A percentile compares a stretch with the other conserved stretches of the same genome.
Conservation (phyloP, 2,329 filamentous ascomycete genomes). For the Fusarium nurragi region DNA sequence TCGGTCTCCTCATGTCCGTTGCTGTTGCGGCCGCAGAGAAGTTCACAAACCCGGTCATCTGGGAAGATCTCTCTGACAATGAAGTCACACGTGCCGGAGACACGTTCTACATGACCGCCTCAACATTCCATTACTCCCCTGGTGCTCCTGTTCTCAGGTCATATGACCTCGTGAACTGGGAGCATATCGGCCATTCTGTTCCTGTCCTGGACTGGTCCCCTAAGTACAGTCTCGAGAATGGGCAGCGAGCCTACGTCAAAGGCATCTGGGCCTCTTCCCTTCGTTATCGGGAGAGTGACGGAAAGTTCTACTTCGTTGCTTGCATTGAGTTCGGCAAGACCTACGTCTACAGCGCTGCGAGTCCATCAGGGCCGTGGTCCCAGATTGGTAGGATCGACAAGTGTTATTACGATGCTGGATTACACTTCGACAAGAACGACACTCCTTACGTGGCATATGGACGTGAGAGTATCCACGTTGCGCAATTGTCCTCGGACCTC, state of each 20-base stretch:
- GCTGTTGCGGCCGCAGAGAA: neutral
- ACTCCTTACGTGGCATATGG: slow-evolving; percentile 68
- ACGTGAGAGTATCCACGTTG: slow-evolving; percentile 56
- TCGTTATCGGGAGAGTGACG: slow-evolving; percentile 17
- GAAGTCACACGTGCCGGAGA: slow-evolving; percentile 62
- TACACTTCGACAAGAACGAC: slow-evolving; percentile 65
- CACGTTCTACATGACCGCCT: slow-evolving; percentile 64
- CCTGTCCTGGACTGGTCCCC: slow-evolving; percentile 21
- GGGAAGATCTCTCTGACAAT: slow-evolving; percentile 64
- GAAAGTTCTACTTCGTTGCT: slow-evolving; percentile 41
- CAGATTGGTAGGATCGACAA: slow-evolving; percentile 54
- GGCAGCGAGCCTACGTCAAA: slow-evolving; percentile 57
- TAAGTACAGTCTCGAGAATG: slow-evolving; percentile 46
- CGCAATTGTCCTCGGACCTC: slow-evolving; percentile 58
- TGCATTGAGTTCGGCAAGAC: slow-evolving; percentile 57
- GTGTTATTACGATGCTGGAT: slow-evolving; percentile 67
- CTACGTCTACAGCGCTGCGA: slow-evolving; percentile 61
- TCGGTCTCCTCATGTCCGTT: slow-evolving; percentile 1
- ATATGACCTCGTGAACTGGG: slow-evolving; percentile 64
- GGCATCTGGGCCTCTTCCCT: slow-evolving; percentile 63
- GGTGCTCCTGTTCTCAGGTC: slow-evolving; percentile 66
- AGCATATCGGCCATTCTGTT: slow-evolving; percentile 56
- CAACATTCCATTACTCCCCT: slow-evolving; percentile 65
- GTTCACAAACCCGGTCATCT: slow-evolving; percentile 40
- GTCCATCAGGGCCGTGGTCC: slow-evolving; percentile 55